phyloP scores from a whole-genome alignment of 2,329 filamentous ascomycete genomes.

The Sporothrix curviconia region DNA sequence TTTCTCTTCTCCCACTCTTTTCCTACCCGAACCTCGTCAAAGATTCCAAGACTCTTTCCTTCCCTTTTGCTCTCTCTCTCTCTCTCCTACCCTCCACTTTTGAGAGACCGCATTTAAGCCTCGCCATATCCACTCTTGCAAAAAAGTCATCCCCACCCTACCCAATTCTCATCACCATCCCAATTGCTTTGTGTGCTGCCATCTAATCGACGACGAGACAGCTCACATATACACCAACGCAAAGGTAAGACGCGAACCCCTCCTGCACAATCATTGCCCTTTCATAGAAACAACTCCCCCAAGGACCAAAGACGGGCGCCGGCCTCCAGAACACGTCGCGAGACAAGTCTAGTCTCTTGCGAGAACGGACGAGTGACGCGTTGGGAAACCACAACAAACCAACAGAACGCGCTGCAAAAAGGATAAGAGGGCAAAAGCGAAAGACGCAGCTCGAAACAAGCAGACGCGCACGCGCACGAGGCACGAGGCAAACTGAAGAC shows the following conservation, averaged over 20 bases:
- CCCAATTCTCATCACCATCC: conserved; percentile 12
- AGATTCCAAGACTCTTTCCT: conserved; percentile 10
- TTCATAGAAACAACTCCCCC: background rate
- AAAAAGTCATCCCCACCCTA: conserved; percentile 20
- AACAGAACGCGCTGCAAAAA: background rate
- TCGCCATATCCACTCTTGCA: conserved; percentile 21
- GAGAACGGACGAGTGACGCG: background rate
- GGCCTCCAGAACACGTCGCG: background rate
- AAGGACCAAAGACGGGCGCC: background rate
- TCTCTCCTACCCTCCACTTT: conserved; percentile 20
- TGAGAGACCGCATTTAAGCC: conserved; percentile 21
- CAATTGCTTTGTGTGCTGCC: conserved; percentile 13
- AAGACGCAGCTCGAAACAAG: background rate
- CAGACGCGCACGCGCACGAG: background rate
- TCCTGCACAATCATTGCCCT: background rate
- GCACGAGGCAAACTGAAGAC: too few species aligned
- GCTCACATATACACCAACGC: conserved; percentile 8
- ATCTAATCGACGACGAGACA: conserved; percentile 11
- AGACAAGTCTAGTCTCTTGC: background rate
- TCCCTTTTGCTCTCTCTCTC: conserved; percentile 13
- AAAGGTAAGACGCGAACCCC: conserved; percentile 8
- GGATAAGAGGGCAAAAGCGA: background rate
- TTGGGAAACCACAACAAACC: background rate
- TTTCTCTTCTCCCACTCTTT: conserved; percentile 11
- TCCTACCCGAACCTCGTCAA: conserved; percentile 10